phyloP scores from a whole-genome alignment of 495 filamentous ascomycete genomes.

The Aspergillus taichungensis region DNA sequence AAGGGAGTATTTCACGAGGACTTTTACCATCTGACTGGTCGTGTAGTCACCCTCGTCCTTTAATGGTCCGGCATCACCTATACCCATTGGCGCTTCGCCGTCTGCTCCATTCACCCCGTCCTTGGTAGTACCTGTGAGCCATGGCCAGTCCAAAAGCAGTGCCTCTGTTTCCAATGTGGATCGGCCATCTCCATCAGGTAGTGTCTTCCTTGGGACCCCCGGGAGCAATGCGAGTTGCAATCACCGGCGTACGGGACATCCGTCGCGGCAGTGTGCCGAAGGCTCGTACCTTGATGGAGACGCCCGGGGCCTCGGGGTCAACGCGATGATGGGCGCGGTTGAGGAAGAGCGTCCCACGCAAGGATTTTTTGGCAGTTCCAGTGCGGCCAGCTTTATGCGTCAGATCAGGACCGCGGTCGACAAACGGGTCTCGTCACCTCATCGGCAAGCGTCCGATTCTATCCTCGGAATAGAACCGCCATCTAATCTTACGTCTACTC shows the following conservation, averaged over 20 bases:
- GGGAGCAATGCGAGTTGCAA: neutral
- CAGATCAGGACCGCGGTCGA: slow-evolving; percentile 31
- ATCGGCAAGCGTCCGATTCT: slow-evolving; percentile 11
- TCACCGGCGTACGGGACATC: neutral
- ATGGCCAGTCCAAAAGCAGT: neutral
- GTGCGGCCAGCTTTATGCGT: slow-evolving; percentile 30
- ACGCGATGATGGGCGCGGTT: slow-evolving; percentile 33
- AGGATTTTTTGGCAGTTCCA: slow-evolving; percentile 31
- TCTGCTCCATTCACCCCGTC: neutral
- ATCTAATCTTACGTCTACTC: slow-evolving; percentile 10
- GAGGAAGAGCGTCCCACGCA: slow-evolving; percentile 26
- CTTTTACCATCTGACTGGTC: neutral
- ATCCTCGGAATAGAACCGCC: slow-evolving; percentile 5
- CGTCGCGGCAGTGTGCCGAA: neutral
- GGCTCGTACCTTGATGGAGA: neutral
- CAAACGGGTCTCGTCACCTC: slow-evolving; percentile 17
- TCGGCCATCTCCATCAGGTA: slow-evolving; percentile 1
- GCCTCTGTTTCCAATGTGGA: slow-evolving; percentile 1
- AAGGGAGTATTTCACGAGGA: no score
- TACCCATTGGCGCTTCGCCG: neutral
- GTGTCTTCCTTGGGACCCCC: slow-evolving; percentile 1
- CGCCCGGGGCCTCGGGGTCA: slow-evolving; percentile 17
- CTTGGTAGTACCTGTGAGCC: neutral
- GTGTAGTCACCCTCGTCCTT: neutral
- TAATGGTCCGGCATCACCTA: slow-evolving; percentile 1